These are phyloP conservation scores for Xylaria acuta DNA, from an alignment of 495 filamentous ascomycete genomes.

Conservation along the genomic window DNA sequence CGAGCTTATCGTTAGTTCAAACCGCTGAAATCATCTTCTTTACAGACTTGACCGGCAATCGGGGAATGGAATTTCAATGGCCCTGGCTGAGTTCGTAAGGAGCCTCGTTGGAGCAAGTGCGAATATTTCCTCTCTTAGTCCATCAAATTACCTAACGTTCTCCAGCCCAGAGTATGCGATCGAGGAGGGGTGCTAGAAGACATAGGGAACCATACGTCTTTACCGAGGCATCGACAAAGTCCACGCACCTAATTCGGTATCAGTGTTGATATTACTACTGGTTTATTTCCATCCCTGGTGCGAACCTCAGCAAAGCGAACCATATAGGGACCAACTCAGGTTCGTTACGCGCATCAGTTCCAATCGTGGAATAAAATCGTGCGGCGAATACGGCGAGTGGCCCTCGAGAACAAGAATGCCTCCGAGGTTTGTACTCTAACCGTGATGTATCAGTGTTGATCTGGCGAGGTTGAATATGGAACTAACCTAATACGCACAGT, in stretches of 20 bases:
- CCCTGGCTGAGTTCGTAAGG: too few relatives aligned
- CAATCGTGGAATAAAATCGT: not conserved
- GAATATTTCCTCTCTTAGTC: too few relatives aligned
- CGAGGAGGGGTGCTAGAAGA: not conserved
- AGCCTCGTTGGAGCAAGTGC: too few relatives aligned
- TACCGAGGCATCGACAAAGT: not conserved
- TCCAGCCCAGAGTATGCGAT: not conserved
- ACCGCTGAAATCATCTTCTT: too few relatives aligned
- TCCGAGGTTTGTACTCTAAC: not conserved
- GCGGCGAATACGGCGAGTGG: not conserved
- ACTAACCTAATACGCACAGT: not conserved
- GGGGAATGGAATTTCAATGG: too few relatives aligned
- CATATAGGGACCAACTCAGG: too few relatives aligned
- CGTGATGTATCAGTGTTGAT: not conserved
- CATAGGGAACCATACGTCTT: not conserved
- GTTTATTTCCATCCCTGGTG: too few relatives aligned
- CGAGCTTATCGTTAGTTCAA: too few relatives aligned
- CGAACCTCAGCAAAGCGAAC: not conserved
- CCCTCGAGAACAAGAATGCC: not conserved
- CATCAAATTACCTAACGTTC: not conserved
- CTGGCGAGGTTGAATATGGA: not conserved
- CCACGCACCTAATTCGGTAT: not conserved
- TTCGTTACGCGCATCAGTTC: not conserved
- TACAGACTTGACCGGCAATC: too few relatives aligned
- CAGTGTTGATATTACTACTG: too few relatives aligned